Evolutionary conservation across 345 rosid species (phyloP).

Genomic region (Bruguiera parviflora): DNA sequence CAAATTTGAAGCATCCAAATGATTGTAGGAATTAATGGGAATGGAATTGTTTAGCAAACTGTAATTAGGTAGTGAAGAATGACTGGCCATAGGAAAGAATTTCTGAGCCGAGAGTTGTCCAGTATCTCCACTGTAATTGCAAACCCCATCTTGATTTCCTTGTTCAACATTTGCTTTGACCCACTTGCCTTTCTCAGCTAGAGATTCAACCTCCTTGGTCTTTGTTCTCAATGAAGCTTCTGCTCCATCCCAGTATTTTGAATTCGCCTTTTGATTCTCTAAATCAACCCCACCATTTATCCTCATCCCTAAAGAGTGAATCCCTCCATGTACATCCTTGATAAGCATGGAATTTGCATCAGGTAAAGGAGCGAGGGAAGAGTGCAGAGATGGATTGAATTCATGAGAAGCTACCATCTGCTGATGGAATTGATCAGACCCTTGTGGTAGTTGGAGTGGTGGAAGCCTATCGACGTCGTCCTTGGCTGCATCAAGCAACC

Average conservation of each 20-base stretch:
- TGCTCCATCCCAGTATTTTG: constrained; percentile 43
- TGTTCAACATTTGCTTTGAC: constrained; percentile 36
- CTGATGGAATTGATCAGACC: constrained; percentile 69
- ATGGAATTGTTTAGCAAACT: constrained; percentile 33
- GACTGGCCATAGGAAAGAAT: constrained; percentile 40
- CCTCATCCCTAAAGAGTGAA: constrained; percentile 40
- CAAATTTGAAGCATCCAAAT: constrained; percentile 63
- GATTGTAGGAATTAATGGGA: constrained; percentile 42
- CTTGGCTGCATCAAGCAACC: constrained; percentile 76
- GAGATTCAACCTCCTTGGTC: constrained; percentile 30
- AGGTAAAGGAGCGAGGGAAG: constrained; percentile 32
- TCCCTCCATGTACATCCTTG: constrained; percentile 12
- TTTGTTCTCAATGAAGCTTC: constrained; percentile 41
- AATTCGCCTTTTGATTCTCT: constrained; percentile 18
- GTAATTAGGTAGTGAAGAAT: constrained; percentile 34
- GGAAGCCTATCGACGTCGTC: constrained; percentile 84
- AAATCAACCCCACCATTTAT: constrained; percentile 15
- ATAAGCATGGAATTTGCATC: constrained; percentile 22
- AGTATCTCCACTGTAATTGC: constrained; percentile 5
- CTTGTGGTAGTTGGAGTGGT: constrained; percentile 74
- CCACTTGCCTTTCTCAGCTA: constrained; percentile 61
- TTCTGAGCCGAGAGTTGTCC: constrained; percentile 44
- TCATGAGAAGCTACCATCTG: constrained; percentile 35
- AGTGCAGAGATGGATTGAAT: constrained; percentile 13
- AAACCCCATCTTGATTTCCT: constrained; percentile 26